Evolutionary conservation across 768 basidiomycete species (phyloP), one percentile per base, ranked within the genome.

Genomic region (Amanita molliuscula): DNA sequence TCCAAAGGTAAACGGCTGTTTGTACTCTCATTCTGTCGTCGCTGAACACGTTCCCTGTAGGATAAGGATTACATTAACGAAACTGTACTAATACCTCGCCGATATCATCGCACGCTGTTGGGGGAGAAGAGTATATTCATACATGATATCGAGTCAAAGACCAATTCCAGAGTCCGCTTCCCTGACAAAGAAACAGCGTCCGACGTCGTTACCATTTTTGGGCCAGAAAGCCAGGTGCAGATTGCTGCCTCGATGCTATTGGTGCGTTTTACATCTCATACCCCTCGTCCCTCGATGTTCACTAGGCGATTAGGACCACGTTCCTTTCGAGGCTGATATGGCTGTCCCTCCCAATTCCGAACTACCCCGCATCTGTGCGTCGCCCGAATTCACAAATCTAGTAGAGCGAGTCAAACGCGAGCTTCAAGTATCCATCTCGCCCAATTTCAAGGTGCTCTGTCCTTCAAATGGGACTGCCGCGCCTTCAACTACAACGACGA

Each of bases 81-180:
- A 67, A 90, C 87, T 15, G 82, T 98, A 44, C 82, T 87, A 16
- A 92, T 99, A 63, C 94, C 94, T 52, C 78, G 94, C 47, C 80
- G 90, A 58, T 96, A 97, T 70, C 95, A 99, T 62, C 86, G 94
- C 53, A 94, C 89, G 18, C 69, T 99, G 3, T 75, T 97, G 20
- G 94, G 95, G 51, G 95, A 99, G 69, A 97, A 96, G 71, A 82
- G 80, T 58, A 95, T 97, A 56, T 96, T 97, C 66, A 92, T 98
- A 48, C 92, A 83, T 59, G 94, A 99, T 62, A 97, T 98, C 58
- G 94, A 98, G 67, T 77, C 78, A 37, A 97, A 97, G 74, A 97
- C 94, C 9, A 96, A 95, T 61, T 96, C 90, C 31, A 80, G 78
- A 31, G 87, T 99, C 50, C 77, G 84, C 40, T 94, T 95, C 75